phyloP scores from a whole-genome alignment of 129 eudicot genomes.

The Arctium lappa region DNA sequence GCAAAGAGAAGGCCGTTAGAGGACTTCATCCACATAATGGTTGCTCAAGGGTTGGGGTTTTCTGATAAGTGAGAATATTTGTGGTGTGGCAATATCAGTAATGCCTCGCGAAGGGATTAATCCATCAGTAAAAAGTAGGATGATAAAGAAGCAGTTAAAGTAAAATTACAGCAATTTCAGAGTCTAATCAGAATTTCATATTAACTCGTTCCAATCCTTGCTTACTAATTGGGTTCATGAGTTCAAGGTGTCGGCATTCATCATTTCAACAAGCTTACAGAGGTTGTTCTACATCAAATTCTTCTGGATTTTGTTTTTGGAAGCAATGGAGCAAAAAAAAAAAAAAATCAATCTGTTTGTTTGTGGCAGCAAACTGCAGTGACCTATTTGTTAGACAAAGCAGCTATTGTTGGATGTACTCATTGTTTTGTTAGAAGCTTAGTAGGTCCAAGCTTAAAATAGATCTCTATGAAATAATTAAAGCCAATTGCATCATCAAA shows the following conservation, averaged over 20 bases:
- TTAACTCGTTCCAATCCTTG: too few relatives aligned
- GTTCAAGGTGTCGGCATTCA: too few relatives aligned
- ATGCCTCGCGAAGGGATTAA: not conserved
- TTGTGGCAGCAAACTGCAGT: not conserved
- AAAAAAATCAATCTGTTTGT: not conserved
- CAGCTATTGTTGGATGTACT: not conserved
- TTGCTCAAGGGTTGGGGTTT: not conserved
- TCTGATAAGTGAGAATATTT: not conserved
- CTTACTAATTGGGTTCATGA: too few relatives aligned
- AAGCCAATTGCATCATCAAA: not conserved
- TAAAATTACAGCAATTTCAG: too few relatives aligned
- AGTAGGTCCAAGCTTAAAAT: not conserved
- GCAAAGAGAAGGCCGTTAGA: too few relatives aligned
- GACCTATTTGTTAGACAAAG: not conserved
- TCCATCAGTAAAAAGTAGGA: not conserved
- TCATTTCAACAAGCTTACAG: too few relatives aligned
- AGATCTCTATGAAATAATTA: not conserved
- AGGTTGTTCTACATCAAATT: too few relatives aligned
- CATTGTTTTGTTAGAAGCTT: not conserved
- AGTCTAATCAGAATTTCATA: too few relatives aligned
- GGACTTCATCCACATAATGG: not conserved
- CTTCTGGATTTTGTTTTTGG: not conserved
- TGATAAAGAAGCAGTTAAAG: not conserved
- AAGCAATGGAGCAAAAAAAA: not conserved
- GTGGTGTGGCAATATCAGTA: not conserved